Percentiles rank a stretch among this genome's conserved stretches.
Conservation (phyloP, 1,284 basidiomycete genomes). For the Athelia psychrophila region DNA sequence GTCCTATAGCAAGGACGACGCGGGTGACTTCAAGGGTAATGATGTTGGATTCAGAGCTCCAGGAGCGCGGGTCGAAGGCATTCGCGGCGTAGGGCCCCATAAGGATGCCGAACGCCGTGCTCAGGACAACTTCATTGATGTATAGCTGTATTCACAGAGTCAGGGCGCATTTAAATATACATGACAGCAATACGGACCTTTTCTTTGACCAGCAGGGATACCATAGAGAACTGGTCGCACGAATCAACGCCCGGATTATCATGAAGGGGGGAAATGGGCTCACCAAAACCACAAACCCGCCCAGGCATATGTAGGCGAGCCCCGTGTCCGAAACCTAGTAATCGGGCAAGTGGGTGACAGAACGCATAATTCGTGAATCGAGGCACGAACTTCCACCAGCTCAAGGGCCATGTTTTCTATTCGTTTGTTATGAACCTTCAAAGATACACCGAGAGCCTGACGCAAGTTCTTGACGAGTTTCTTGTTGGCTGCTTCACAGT, state of each 20-base stretch:
- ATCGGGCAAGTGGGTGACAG: conserved; percentile 16
- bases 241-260: conserved; percentile 2
- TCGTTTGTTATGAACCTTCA: too few species aligned
- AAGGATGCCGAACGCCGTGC: conserved; percentile 74
- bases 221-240: conserved; percentile 65
- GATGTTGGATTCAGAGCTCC: conserved; percentile 54
- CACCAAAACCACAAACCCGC: conserved; percentile 74
- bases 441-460: too few species aligned
- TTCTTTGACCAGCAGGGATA: conserved; percentile 83
- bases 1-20: conserved; percentile 63
- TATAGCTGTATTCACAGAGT: conserved; percentile 50
- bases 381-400: too few species aligned
- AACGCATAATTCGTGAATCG: not conserved
- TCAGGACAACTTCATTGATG: conserved; percentile 91
- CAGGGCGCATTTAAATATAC: not conserved
- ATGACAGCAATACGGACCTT: conserved; percentile 36
- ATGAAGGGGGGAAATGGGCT: conserved; percentile 13
- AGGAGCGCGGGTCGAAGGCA: conserved; percentile 78
- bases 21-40: conserved; percentile 82
- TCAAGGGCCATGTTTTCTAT: too few species aligned
- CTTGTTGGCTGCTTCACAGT: too few species aligned
- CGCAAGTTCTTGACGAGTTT: too few species aligned
- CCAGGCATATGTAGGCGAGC: conserved; percentile 72
- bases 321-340: conserved; percentile 45
- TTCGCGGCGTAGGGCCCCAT: conserved; percentile 75